Base-by-base conservation (phyloP, 176 grass and related monocot species). In the Aegilops longissima region DNA sequence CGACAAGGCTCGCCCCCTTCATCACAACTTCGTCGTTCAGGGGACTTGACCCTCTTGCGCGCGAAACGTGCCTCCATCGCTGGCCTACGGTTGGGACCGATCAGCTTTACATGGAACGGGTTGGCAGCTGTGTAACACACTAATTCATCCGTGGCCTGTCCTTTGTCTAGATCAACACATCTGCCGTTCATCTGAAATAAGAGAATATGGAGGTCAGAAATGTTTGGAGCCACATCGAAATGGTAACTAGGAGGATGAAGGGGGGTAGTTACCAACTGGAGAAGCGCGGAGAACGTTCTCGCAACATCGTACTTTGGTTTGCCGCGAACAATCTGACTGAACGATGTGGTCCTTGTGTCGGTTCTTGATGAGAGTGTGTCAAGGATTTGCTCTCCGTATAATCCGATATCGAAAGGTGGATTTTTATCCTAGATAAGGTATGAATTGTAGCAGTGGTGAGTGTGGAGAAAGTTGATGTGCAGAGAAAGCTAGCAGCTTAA, bases 251-350 rank as follows among this genome's bases (percentile, higher is more conserved):
- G 30, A 65, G 9, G 51, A 30, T 51, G 17, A 76, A 70, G 35
- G 70, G 34, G 13, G 47, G 47, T 51, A 52, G 30, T 73, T 92
- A 98, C 97, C 97, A 98, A 85, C 88, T 98, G 94, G 49, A 98
- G 92, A 79, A 98, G 92, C 13, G 97, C 92, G 86, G 96, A 98
- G 92, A 98, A 98, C 44, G 92, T 92, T 73, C 96, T 92, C 24
- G 96, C 93, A 85, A 93, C 90, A 79, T 98, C 92, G 12, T 93
- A 92, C 82, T 96, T 96, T 25, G 86, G 79, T 70, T 74, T 89
- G 65, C 85, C 86, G 47, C 49, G 68, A 67, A 96, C 92, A 86
- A 98, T 85, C 78, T 90, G 78, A 47, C 84, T 80, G 86, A 98
- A 98, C 51, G 96, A 82, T 86, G 90, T 87, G 39, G 59, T 61